Conservation (phyloP, 805 yeast genomes). For the Nakazawaea anatomiae region DNA sequence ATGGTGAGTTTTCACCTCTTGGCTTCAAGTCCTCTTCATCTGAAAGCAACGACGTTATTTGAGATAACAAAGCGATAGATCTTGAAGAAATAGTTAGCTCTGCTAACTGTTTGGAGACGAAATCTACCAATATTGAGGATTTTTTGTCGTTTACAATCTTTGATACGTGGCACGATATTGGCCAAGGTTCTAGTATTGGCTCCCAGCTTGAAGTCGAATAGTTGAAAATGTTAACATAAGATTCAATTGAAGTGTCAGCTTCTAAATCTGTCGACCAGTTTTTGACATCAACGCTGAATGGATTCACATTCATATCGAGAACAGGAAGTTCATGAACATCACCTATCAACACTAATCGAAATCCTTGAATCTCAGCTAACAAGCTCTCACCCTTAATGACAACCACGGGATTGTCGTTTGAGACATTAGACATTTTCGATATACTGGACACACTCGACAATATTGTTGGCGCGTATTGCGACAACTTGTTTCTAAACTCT, state of each 20-base stretch:
- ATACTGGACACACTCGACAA: slow-evolving; percentile 41
- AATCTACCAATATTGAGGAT: slow-evolving; percentile 51
- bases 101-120: slow-evolving; percentile 70
- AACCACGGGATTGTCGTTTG: slow-evolving; percentile 26
- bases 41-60: slow-evolving; percentile 54
- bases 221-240: slow-evolving; percentile 73
- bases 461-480: slow-evolving; percentile 66
- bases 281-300: slow-evolving; percentile 60
- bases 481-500: slow-evolving; percentile 53
- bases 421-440: slow-evolving; percentile 9
- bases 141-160: slow-evolving; percentile 26
- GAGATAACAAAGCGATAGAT: slow-evolving; percentile 70
- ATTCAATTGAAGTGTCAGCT: slow-evolving; percentile 58
- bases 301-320: slow-evolving; percentile 64
- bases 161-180: slow-evolving; percentile 65
- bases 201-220: slow-evolving; percentile 94
- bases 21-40: slow-evolving; percentile 47
- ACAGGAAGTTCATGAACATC: slow-evolving; percentile 90
- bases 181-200: slow-evolving; percentile 87
- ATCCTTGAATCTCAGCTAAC: slow-evolving; percentile 62
- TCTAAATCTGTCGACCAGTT: slow-evolving; percentile 87
- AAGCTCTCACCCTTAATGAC: slow-evolving; percentile 66
- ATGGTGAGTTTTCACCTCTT: slow-evolving; percentile 80
- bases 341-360: slow-evolving; percentile 79
- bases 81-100: slow-evolving; percentile 80